Evolutionary conservation across 768 basidiomycete genomes (phyloP), one percentile per base, ranked within the genome.

Genomic region (Leccinum subgranulosum): DNA sequence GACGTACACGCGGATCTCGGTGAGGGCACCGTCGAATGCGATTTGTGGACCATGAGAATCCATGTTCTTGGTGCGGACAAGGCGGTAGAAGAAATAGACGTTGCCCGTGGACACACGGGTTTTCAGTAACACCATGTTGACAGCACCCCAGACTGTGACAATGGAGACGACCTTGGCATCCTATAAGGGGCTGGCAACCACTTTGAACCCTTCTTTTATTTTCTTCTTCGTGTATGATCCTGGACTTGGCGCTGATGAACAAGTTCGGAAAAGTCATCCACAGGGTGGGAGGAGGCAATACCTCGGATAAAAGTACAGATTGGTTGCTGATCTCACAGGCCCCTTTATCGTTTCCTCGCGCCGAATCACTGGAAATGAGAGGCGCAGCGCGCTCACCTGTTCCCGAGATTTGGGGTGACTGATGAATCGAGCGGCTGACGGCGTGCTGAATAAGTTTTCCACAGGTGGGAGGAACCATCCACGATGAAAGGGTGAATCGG

Each of bases 1-100:
- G 88, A 90, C 62, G 72, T 83, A 2, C 75, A 77, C 45, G 79
- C 81, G 28, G 88, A 90, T 69, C 76, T 88, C n/a, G 85, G 86
- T 1, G 80, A 75, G 3, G 87, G 85, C 1, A 83, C 85, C 6
- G 53, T 77, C 2, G 82, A 84, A 53, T 17, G 29, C 15, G 48
- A 58, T 3, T 15, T 53, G 27, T 11, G 8, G 21, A 6, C 23
- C 47, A 17, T 12, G 2, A 21, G 25, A 5, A 0, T 14, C 9
- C 21, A 48, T 3, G 36, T 58, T 3, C 31, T 58, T 58, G 14
- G 47, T 58, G 47, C 48, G 23, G 23, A 23, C 23, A 2, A 23
- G 23, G 3, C 23, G 47, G 9, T 58, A 58, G 25, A 60, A 58
- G 56, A 53, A 60, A 36, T 60, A 51, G 29, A 60, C 51, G 7